Conservation (phyloP, 257 asterid species). For the Nicotiana paniculata region DNA sequence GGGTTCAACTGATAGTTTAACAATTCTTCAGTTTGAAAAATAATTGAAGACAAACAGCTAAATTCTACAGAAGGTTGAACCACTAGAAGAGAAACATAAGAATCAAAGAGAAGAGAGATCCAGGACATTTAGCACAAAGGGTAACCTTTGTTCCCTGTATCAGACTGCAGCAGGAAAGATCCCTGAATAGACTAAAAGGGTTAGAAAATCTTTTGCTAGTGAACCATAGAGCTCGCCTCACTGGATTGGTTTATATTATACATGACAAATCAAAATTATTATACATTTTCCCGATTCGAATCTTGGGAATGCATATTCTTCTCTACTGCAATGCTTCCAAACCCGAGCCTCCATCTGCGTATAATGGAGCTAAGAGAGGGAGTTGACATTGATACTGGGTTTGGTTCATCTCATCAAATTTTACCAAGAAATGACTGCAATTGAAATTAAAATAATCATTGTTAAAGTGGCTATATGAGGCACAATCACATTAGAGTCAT, state of each 20-base stretch:
- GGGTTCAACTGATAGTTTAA: not conserved
- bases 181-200: not conserved
- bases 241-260: not conserved
- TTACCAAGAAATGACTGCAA: constrained; percentile 4
- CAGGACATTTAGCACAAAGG: not conserved
- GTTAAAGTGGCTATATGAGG: not conserved
- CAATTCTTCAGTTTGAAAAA: not conserved
- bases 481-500: not conserved
- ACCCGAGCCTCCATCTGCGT: not conserved
- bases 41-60: not conserved
- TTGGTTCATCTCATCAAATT: not conserved
- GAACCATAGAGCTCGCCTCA: not conserved
- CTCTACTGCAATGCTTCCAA: not conserved
- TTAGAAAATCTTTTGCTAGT: not conserved
- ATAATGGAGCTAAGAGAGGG: not conserved
- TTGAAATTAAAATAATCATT: not conserved
- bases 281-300: not conserved
- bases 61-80: not conserved
- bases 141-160: not conserved
- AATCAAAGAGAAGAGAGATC: not conserved
- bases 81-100: not conserved
- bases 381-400: not conserved
- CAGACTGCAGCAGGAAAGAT: not conserved
- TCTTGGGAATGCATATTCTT: not conserved
- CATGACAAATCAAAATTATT: constrained; percentile 2